Evolutionary conservation across 345 rosid species (phyloP).

Genomic region (Alliaria petiolata): DNA sequence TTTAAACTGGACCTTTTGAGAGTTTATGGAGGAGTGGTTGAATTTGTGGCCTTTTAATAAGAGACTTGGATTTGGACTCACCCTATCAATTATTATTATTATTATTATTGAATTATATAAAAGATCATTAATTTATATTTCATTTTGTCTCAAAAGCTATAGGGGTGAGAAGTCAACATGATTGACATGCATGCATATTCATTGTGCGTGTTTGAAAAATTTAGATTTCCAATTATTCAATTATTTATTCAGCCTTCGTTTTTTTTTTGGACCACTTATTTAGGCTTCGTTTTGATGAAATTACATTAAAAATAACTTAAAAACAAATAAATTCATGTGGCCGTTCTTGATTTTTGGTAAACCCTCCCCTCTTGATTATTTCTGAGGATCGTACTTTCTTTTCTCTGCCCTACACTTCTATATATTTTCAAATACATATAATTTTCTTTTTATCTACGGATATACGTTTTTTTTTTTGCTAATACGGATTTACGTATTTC

Average conservation of each 20-base stretch:
- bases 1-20: constrained; percentile 20
- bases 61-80: constrained; percentile 29
- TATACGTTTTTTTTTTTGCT: too few species aligned
- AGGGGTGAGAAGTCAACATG: constrained; percentile 36
- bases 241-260: not conserved
- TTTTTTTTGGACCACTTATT: too few species aligned
- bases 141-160: constrained; percentile 20
- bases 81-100: constrained; percentile 19
- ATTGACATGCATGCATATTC: constrained; percentile 37
- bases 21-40: constrained; percentile 30
- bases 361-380: not conserved
- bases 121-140: constrained; percentile 2
- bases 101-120: not conserved
- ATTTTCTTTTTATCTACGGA: not conserved
- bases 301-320: not conserved
- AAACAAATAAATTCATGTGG: not conserved
- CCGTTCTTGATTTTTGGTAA: not conserved
- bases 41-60: constrained; percentile 31
- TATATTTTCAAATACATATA: not conserved
- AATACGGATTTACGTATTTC: not conserved
- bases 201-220: constrained; percentile 9
- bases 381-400: not conserved
- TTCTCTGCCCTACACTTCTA: not conserved
- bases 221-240: not conserved
- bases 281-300: not conserved